Percentiles rank a stretch among this genome's conserved stretches.
These are phyloP conservation scores for Gynochthodes officinalis DNA, from an alignment of 257 asterid species.

Conservation along the genomic window DNA sequence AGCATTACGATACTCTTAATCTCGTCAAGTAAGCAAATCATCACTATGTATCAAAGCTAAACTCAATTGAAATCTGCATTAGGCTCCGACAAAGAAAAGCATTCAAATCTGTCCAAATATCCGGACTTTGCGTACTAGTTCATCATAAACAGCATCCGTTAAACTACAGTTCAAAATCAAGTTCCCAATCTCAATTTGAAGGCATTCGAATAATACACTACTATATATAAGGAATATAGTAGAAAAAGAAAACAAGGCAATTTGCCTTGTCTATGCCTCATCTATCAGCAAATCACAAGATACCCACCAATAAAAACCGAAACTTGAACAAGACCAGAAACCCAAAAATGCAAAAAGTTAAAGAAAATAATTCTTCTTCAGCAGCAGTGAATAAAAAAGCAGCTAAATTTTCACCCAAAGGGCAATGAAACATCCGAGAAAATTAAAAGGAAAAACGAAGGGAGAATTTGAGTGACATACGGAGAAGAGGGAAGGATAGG, in stretches of 20 bases:
- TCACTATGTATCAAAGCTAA: not conserved
- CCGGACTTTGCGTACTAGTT: not conserved
- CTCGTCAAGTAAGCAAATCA: too few species aligned
- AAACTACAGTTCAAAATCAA: not conserved
- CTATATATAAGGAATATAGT: not conserved
- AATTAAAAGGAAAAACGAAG: not conserved
- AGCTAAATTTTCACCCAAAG: not conserved
- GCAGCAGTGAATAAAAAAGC: not conserved
- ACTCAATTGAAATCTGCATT: not conserved
- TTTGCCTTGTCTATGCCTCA: not conserved
- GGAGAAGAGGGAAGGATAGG: constrained; percentile 38
- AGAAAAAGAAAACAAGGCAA: not conserved
- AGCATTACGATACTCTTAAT: not conserved
- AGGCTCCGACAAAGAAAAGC: not conserved
- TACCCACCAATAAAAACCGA: not conserved
- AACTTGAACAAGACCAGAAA: constrained; percentile 5
- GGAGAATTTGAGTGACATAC: constrained; percentile 17
- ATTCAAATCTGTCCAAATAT: constrained; percentile 5
- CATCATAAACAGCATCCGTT: not conserved
- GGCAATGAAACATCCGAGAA: not conserved
- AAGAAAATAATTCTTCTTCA: not conserved
- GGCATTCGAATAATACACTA: not conserved
- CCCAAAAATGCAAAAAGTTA: not conserved
- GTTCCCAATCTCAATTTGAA: not conserved
- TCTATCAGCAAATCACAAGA: not conserved